Conservation (phyloP, 129 eudicot species). For the carrot (Daucus carota) region DNA sequence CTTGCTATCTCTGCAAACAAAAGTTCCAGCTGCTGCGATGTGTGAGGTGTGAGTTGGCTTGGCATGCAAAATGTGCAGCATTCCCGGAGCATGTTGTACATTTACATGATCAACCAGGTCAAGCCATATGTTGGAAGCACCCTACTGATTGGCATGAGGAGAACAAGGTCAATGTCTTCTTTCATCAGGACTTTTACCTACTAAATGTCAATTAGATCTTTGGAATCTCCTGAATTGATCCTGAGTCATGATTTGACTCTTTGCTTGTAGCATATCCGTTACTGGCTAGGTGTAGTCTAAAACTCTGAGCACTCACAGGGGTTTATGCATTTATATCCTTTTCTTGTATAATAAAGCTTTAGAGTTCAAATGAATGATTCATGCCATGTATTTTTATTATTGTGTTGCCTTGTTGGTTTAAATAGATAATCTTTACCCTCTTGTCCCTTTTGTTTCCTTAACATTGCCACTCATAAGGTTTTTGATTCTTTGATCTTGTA, state of each 20-base stretch:
- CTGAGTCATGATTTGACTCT: background rate
- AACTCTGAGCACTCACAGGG: background rate
- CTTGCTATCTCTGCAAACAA: constrained; percentile 69
- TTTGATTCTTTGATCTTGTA: background rate
- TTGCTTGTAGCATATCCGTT: background rate
- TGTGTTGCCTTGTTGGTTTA: background rate
- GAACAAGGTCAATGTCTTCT: constrained; percentile 49
- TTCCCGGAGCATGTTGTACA: constrained; percentile 59
- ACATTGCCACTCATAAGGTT: background rate
- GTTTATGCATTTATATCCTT: background rate
- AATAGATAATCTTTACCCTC: background rate
- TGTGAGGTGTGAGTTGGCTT: constrained; percentile 68
- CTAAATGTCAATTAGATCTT: background rate
- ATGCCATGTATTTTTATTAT: background rate
- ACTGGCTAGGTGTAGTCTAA: background rate
- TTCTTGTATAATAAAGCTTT: background rate
- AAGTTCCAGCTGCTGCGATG: constrained; percentile 61
- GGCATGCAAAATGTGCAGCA: constrained; percentile 82
- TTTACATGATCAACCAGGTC: constrained; percentile 37
- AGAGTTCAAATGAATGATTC: background rate
- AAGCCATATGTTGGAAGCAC: constrained; percentile 92
- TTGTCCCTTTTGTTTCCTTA: background rate
- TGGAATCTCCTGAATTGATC: background rate
- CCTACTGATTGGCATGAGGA: constrained; percentile 46
- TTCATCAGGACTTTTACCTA: background rate